These are phyloP conservation scores for Glycine latifolia DNA, from an alignment of 306 rosid species.

Conservation along the genomic window DNA sequence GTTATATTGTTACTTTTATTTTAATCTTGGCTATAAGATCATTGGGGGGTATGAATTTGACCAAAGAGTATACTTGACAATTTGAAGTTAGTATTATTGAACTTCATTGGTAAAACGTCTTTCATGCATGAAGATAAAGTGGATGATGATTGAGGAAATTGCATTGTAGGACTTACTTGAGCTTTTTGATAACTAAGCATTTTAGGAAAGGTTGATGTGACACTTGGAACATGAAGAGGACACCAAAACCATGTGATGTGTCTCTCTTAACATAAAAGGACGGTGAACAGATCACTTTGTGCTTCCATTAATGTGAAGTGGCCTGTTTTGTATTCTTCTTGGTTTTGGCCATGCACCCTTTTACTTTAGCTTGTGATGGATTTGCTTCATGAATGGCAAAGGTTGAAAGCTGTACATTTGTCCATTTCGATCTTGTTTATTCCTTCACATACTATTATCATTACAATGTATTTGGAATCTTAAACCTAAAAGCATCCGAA, in stretches of 20 bases:
- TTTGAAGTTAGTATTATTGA: not conserved
- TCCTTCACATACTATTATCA: not conserved
- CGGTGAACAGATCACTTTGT: slow-evolving; percentile 38
- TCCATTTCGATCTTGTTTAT: slow-evolving; percentile 36
- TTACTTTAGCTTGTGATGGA: slow-evolving; percentile 34
- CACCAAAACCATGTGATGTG: slow-evolving; percentile 59
- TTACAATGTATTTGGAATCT: slow-evolving; percentile 17
- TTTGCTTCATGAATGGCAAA: slow-evolving; percentile 45
- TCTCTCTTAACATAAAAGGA: slow-evolving; percentile 47
- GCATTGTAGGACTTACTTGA: slow-evolving; percentile 10
- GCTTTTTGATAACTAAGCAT: slow-evolving; percentile 14
- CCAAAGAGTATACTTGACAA: not conserved
- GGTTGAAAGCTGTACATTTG: slow-evolving; percentile 43
- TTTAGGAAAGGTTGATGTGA: slow-evolving; percentile 41
- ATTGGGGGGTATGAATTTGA: not conserved
- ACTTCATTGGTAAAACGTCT: slow-evolving; percentile 8
- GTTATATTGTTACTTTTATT: not conserved
- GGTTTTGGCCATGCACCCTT: slow-evolving; percentile 33
- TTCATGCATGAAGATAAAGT: slow-evolving; percentile 7
- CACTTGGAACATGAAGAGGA: slow-evolving; percentile 50
- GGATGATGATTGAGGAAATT: not conserved
- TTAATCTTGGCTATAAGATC: not conserved
- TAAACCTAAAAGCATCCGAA: slow-evolving; percentile 24
- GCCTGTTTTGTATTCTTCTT: slow-evolving; percentile 33
- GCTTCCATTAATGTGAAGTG: slow-evolving; percentile 49